Evolutionary conservation across 176 grass and related monocot species (phyloP), one percentile per base, ranked within the genome.

Genomic region (Bonia amplexicaulis): DNA sequence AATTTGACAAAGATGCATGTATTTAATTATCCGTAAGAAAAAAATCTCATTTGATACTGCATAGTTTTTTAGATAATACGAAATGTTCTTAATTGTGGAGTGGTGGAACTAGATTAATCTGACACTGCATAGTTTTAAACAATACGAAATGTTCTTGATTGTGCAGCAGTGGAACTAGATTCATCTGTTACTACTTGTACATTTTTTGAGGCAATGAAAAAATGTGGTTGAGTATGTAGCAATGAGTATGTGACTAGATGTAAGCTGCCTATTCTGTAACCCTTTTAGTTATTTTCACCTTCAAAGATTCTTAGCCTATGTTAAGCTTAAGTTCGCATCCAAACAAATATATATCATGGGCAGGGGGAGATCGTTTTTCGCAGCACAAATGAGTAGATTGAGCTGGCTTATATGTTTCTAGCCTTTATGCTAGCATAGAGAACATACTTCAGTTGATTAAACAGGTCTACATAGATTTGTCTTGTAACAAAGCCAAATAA

Each of bases 351-450:
- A 57, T 20, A 19, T 57, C 19, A 22, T 9, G 54, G 54, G 6
- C 6, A n/a, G 20, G 53, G 13, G 79, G 80, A 10, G 40, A 35
- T 25, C 7, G 26, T 78, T 61, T 69, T 22, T 51, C 4, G 41
- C 27, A 25, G 23, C 14, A n/a, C 40, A 68, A 48, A 78, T 69
- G 19, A 12, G 0, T 41, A 17, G 22, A 69, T 65, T 69, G 35
- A 49, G 19, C 52, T 49, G 65, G 27, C 27, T 22, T 68, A 23
- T 12, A 5, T 79, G 52, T 40, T 71, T 63, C 54, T 19, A n/a
- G 37, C 3, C n/a, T 86, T 71, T 86, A 37, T 13, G 42, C 47
- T 86, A 72, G 17, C 42, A 35, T 47, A 63, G 27, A 78, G 66
- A 79, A 49, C 2, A 79, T 2, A 61, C 19, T 6, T 58, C 8